phyloP scores from a whole-genome alignment of 192 early-diverging fungal species.

The Backusella tarrabulga region DNA sequence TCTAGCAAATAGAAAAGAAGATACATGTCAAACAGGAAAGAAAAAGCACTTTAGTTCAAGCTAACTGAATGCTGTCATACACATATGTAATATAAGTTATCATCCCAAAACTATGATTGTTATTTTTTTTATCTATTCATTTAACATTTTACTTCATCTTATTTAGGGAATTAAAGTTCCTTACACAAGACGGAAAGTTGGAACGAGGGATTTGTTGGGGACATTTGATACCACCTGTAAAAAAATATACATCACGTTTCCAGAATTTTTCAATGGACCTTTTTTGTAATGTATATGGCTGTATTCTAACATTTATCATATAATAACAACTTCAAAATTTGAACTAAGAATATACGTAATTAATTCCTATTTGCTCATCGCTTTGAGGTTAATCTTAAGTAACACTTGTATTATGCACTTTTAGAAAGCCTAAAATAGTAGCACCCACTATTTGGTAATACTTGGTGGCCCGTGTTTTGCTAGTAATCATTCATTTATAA shows the following conservation, averaged over 20 bases:
- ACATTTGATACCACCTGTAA: background rate
- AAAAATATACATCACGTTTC: background rate
- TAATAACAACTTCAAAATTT: background rate
- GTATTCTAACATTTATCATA: background rate
- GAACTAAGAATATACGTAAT: background rate
- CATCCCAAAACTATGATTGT: background rate
- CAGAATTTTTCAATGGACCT: background rate
- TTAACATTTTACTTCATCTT: background rate
- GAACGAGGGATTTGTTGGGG: background rate
- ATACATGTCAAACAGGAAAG: constrained; percentile 5
- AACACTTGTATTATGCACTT: constrained; percentile 5
- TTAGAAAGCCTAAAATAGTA: background rate
- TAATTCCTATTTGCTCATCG: background rate
- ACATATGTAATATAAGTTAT: background rate
- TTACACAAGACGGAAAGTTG: background rate
- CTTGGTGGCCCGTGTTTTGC: background rate
- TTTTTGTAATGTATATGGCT: background rate
- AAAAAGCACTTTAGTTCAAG: background rate
- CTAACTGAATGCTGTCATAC: background rate
- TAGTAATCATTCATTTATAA: background rate
- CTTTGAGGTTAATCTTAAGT: background rate
- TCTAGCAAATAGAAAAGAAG: background rate
- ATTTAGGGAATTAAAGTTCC: background rate
- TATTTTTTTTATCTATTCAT: background rate
- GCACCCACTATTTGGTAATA: background rate